Evolutionary conservation across 2,329 filamentous ascomycete species (phyloP), one percentile per base, ranked within the genome.

Genomic region (Nigrospora sphaerica): DNA sequence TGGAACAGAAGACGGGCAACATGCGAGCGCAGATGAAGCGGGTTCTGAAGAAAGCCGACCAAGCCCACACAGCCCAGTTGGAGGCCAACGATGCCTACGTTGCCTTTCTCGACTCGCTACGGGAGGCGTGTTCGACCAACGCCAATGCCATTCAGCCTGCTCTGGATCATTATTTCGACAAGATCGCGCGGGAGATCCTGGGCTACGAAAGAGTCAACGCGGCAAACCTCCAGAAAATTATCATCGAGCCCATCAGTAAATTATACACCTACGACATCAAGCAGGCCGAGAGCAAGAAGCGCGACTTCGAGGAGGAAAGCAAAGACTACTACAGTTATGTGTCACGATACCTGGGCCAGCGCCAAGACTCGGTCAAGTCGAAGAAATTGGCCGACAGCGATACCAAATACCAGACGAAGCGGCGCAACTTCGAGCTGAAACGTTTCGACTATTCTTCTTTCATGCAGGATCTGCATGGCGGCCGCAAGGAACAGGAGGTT

Each of bases 401-500:
- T 64, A 86, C 88, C 32, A 98, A 98, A 62, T 98, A 97, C 62
- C 92, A 97, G 64, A 83, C 78, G 39, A 97, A 97, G 71, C 81
- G 91, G 54, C 84, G 88, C 39, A 95, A 90, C 56, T 98, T 98
- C 59, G 93, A 98, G 70, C 77, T 98, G 47, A 96, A 95, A 70
- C 85, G 95, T 11, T 98, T 98, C 59, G 95, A 98, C 66, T 98
- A 98, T 64, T 97, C 92, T 3, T 95, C 89, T 13, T 98, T 97
- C 62, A 95, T 98, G 88, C 92, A 97, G 60, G 93, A 98, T 70
- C 75, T 98, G n/a, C 93, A 97, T 52, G 93, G 93, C 31, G 93
- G 93, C n/a, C 85, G 93, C 52, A 98, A 97, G 64, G 93, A 98
- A 59, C 93, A 97, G 61, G 93, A 98, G 63, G 88, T 98, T 5